Evolutionary conservation across 2,329 filamentous ascomycete species (phyloP), one percentile per base, ranked within the genome.

Genomic region (Clonostachys rhizophaga): DNA sequence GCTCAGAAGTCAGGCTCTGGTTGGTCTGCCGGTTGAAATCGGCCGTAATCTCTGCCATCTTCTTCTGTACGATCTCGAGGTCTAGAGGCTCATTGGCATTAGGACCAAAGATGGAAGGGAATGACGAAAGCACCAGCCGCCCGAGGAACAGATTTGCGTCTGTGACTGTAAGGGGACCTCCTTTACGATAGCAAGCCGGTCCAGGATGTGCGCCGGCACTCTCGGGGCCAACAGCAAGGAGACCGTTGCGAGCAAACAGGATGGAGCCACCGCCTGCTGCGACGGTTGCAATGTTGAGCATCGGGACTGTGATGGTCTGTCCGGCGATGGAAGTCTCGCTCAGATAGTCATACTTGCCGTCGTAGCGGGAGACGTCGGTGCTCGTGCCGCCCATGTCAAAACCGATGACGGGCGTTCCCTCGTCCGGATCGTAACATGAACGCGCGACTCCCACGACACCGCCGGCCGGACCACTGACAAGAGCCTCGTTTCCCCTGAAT

Each of bases 261-360:
- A 72, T 70, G 6, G 66, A 71, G 6, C 72, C 72, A 30, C 72
- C 72, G 3, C 70, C 70, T 9, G 71, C 70, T 6, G 70, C 71
- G 3, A 89, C 85, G 1, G 85, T 89, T 57, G 86, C 86, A 64
- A 89, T 88, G 55, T 89, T 85, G 3, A 88, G 71, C 59, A 87
- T 84, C 1, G 85, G 85, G 1, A 80, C 81, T 50, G 86, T 83
- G 18, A 89, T 86, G 2, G 83, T 84, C 1, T 87, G 78, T 17
- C 83, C 82, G 1, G 84, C 83, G 14, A 86, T 86, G 3, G 82
- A 84, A 1, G 84, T 84, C 53, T 87, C 83, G 47, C 86, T 85
- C 6, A 88, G 81, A 54, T 89, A 83, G 50, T 88, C 85, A 54
- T 87, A 85, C 46, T 80, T 72, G 11, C 85, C 85, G 8, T 80